Evolutionary conservation across 305 asterid genomes (phyloP).

Genomic region (Fraxinus albicans): DNA sequence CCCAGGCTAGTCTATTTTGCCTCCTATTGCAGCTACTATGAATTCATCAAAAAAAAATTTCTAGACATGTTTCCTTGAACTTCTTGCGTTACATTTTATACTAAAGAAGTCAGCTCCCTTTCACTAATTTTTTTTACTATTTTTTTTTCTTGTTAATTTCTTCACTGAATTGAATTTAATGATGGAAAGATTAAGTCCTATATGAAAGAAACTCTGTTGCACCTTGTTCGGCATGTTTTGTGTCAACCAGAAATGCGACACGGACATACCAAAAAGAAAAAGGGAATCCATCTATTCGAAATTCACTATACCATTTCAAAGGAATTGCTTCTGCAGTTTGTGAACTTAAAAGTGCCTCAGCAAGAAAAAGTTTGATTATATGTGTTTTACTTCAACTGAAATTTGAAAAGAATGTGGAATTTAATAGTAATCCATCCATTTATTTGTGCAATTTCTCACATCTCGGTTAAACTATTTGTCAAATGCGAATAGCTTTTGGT

Average conservation of each 20-base stretch:
- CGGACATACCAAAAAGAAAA: not conserved
- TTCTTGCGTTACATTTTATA: not conserved
- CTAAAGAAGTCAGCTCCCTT: not conserved
- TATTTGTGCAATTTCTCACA: not conserved
- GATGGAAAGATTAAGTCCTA: not conserved
- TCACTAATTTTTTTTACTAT: not conserved
- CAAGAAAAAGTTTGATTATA: not conserved
- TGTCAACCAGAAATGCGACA: not conserved
- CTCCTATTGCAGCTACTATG: not conserved
- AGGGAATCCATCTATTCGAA: not conserved
- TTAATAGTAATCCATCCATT: not conserved
- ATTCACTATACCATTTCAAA: not conserved
- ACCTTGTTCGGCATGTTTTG: not conserved
- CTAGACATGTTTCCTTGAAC: not conserved
- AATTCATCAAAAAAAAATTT: not conserved
- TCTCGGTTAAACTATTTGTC: not conserved
- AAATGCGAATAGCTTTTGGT: not conserved
- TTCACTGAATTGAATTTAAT: not conserved
- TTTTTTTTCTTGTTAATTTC: not conserved
- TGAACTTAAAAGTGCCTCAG: not conserved
- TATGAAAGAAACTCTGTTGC: not conserved
- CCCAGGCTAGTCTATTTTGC: not conserved
- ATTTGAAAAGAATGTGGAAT: not conserved
- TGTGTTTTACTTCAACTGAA: conserved; percentile 2
- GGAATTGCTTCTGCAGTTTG: not conserved